A percentile compares a stretch with the other conserved stretches of the same genome.
phyloP scores from a whole-genome alignment of 768 basidiomycete genomes.

The Collybia nuda region DNA sequence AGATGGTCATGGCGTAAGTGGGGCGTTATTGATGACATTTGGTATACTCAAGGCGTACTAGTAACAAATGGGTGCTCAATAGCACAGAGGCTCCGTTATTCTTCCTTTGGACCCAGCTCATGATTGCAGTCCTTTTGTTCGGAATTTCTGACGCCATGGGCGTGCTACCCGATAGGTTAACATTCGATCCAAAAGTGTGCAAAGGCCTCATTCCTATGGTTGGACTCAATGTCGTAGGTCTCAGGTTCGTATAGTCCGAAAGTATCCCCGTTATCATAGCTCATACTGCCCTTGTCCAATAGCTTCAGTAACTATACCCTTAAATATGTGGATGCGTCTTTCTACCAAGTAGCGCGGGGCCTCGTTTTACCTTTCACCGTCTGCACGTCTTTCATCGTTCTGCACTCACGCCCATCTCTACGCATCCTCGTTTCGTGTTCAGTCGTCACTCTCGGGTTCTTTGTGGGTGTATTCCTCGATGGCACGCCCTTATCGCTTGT shows the following conservation, averaged over 20 bases:
- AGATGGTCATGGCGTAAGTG: constrained; percentile 91
- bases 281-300: background rate
- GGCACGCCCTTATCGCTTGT: constrained; percentile 52
- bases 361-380: constrained; percentile 94
- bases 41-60: constrained; percentile 22
- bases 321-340: constrained; percentile 92
- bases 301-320: constrained; percentile 90
- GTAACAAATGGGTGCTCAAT: constrained; percentile 92
- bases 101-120: constrained; percentile 80
- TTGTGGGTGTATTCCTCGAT: constrained; percentile 84
- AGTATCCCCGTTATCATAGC: background rate
- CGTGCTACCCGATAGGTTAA: constrained; percentile 65
- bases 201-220: constrained; percentile 79
- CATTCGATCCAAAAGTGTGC: constrained; percentile 61
- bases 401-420: constrained; percentile 74
- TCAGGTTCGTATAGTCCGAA: constrained; percentile 53
- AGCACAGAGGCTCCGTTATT: constrained; percentile 75
- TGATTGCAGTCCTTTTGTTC: constrained; percentile 80
- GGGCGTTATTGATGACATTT: background rate
- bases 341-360: constrained; percentile 95
- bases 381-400: constrained; percentile 75
- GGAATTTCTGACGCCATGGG: constrained; percentile 59
- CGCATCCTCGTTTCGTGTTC: constrained; percentile 74
- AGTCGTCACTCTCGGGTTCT: constrained; percentile 90
- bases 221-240: constrained; percentile 73